Evolutionary conservation across 345 rosid species (phyloP).

Genomic region (Populus pruinosa): DNA sequence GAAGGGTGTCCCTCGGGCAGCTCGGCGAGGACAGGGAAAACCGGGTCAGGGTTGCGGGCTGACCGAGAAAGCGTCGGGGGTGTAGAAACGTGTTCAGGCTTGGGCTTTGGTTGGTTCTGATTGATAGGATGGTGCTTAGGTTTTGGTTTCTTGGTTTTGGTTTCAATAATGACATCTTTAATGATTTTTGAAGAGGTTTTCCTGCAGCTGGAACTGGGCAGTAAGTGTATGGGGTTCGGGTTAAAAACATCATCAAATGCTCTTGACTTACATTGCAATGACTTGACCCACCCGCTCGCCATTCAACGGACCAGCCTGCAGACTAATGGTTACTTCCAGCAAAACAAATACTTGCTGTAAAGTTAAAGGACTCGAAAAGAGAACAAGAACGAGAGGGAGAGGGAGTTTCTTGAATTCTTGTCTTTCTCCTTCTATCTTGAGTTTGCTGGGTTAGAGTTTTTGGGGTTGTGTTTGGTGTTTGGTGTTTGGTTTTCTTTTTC

Average conservation of each 20-base stretch:
- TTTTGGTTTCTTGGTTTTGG: slow-evolving; percentile 23
- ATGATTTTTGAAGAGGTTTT: slow-evolving; percentile 46
- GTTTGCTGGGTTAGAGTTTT: neutral
- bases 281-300: slow-evolving; percentile 89
- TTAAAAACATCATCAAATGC: slow-evolving; percentile 82
- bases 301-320: slow-evolving; percentile 25
- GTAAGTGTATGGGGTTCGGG: slow-evolving; percentile 43
- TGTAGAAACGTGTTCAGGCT: slow-evolving; percentile 28
- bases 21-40: slow-evolving; percentile 66
- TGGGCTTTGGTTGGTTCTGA: slow-evolving; percentile 1
- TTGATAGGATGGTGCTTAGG: neutral
- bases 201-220: slow-evolving; percentile 67
- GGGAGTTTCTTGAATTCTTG: neutral
- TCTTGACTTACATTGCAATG: slow-evolving; percentile 85
- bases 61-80: slow-evolving; percentile 35
- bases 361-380: neutral
- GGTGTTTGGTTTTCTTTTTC: neutral
- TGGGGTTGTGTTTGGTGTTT: neutral
- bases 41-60: slow-evolving; percentile 43
- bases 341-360: neutral
- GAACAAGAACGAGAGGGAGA: neutral
- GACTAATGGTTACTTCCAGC: neutral
- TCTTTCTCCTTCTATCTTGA: neutral
- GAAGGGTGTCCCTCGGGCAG: slow-evolving; percentile 83
- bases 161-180: slow-evolving; percentile 72